Evolutionary conservation across 768 basidiomycete genomes (phyloP).

Genomic region (Mycena filopes): DNA sequence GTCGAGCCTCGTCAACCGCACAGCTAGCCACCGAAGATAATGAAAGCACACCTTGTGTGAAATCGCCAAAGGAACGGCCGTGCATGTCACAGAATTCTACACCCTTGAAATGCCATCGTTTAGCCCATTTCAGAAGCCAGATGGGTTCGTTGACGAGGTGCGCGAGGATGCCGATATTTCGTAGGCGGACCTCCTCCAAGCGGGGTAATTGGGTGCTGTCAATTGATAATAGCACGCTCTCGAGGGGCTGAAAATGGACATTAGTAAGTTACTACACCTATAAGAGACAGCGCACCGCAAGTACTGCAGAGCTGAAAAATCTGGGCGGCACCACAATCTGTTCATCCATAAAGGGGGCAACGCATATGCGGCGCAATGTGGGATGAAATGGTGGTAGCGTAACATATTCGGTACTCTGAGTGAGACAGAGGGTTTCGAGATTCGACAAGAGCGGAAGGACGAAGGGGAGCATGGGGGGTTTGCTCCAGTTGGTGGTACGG

Average conservation of each 20-base stretch:
- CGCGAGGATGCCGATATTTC: conserved; percentile 50
- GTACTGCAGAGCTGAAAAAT: conserved; percentile 51
- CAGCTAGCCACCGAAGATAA: neutral
- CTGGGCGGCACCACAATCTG: conserved; percentile 46
- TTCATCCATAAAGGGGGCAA: conserved; percentile 54
- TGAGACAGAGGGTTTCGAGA: conserved; percentile 53
- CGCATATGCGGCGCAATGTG: conserved; percentile 52
- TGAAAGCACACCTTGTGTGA: neutral
- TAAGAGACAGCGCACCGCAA: conserved; percentile 33
- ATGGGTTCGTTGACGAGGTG: conserved; percentile 38
- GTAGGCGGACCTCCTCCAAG: conserved; percentile 50
- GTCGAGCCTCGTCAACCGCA: neutral
- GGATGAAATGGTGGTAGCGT: conserved; percentile 50
- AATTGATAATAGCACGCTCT: conserved; percentile 49
- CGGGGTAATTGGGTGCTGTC: conserved; percentile 47
- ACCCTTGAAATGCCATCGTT: conserved; percentile 21
- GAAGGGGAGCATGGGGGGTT: conserved; percentile 43
- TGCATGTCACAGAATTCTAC: conserved; percentile 26
- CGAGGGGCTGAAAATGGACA: conserved; percentile 41
- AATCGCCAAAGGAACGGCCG: conserved; percentile 17
- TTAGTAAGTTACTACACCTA: neutral
- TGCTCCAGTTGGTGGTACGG: conserved; percentile 47
- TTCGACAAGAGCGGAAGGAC: conserved; percentile 53
- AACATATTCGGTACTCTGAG: conserved; percentile 42
- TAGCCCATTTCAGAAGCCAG: conserved; percentile 40